Percentiles rank a stretch among this genome's conserved stretches.
phyloP scores from a whole-genome alignment of 2,329 filamentous ascomycete species.

The Diaporthe helianthi region DNA sequence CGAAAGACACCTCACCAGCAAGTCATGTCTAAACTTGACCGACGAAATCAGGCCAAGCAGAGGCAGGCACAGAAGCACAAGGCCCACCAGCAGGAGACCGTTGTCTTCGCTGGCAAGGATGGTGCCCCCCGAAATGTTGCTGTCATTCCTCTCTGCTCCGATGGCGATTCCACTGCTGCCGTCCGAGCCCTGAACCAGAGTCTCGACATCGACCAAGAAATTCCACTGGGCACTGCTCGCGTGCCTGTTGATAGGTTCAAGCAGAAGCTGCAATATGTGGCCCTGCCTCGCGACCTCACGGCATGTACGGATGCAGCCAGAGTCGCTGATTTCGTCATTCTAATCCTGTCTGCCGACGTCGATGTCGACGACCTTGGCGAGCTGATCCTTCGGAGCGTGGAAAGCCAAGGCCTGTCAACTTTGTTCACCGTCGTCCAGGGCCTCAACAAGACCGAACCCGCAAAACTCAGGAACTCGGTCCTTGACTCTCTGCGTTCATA shows the following conservation, averaged over 20 bases:
- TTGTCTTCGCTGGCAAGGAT: constrained; percentile 84
- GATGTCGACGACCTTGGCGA: constrained; percentile 89
- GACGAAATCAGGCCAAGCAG: constrained; percentile 94
- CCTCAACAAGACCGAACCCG: constrained; percentile 77
- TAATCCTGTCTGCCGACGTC: constrained; percentile 81
- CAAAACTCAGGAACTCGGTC: constrained; percentile 79
- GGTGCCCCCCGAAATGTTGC: constrained; percentile 89
- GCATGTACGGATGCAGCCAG: constrained; percentile 85
- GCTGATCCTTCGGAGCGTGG: constrained; percentile 82
- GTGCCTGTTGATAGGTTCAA: constrained; percentile 89
- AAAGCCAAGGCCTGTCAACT: constrained; percentile 93
- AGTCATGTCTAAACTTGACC: constrained; percentile 96
- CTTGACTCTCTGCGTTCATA: constrained; percentile 87
- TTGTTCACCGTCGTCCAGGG: constrained; percentile 86
- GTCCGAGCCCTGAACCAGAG: constrained; percentile 77
- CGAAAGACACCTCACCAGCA: constrained; percentile 94
- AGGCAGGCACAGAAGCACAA: constrained; percentile 82
- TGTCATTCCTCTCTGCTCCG: constrained; percentile 81
- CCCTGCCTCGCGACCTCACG: constrained; percentile 75
- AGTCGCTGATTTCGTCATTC: constrained; percentile 88
- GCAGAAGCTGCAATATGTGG: constrained; percentile 88
- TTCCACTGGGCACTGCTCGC: constrained; percentile 65
- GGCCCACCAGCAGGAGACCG: constrained; percentile 79
- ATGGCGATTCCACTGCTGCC: constrained; percentile 71
- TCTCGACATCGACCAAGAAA: constrained; percentile 76